Evolutionary conservation across 2,329 filamentous ascomycete genomes (phyloP), one percentile per base, ranked within the genome.

Genomic region (Pseudogymnoascus sp.): DNA sequence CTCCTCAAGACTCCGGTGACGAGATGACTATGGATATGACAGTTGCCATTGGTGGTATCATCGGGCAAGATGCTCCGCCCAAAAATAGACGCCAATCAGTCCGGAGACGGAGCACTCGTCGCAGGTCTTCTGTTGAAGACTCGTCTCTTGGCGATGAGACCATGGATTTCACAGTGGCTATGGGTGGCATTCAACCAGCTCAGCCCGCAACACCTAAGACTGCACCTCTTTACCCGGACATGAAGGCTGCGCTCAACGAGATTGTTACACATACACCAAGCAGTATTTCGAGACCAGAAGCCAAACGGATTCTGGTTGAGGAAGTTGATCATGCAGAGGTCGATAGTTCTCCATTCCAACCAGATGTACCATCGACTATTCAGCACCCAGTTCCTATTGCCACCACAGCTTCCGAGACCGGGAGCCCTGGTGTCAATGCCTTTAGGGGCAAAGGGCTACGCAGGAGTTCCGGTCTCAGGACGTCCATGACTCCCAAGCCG

Each of bases 241-340:
- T 52, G 26, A 52, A 52, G 45, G 45, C 45, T 30, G 45, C 45
- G 9, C 30, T 19, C 45, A 30, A 52, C 5, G 45, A 52, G n/a
- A 52, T 52, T 52, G 45, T 52, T 30, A 26, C 45, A 5, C 45
- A 30, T 18, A n/a, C 45, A 13, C 45, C 23, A 19, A 52, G 45
- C 45, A 52, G 45, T 26, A 52, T 52, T 18, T 30, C 45, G 12
- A 37, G 37, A 12, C 33, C 72, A 7, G 73, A 78, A 60, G 82
- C 78, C 7, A 84, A 81, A 68, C 76, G 76, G 52, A 69, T 82
- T 10, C 82, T 85, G 80, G 81, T 85, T 65, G 72, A 80, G 64
- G 83, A 85, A 66, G 77, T 74, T 12, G 75, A 81, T 63, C 71
- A 74, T 63, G 74, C 82, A 26, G 76, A 80, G 56, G 62, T 75